Conservation (phyloP, 805 yeast genomes). For the Monosporozyma yasuniensis region DNA sequence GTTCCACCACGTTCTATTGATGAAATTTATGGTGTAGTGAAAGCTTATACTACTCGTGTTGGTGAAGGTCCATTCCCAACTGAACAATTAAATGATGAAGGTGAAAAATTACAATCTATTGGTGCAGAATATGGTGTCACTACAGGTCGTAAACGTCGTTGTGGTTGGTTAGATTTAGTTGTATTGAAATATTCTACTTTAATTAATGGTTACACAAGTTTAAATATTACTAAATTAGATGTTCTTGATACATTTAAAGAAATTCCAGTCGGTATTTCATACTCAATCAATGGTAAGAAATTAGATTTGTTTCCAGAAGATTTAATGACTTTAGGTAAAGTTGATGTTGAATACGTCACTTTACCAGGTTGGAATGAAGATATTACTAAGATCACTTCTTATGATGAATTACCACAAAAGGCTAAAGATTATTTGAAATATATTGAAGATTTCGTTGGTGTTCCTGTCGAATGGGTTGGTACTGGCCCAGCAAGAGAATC, state of each 20-base stretch:
- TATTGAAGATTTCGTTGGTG: slow-evolving; percentile 76
- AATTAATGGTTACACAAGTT: slow-evolving; percentile 90
- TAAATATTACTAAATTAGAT: slow-evolving; percentile 92
- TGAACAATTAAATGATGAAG: slow-evolving; percentile 81
- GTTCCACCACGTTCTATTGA: slow-evolving; percentile 80
- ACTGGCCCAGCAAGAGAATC: slow-evolving; percentile 96
- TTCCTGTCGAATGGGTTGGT: slow-evolving; percentile 94
- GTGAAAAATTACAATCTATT: slow-evolving; percentile 78
- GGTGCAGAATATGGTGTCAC: slow-evolving; percentile 98
- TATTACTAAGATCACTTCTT: slow-evolving; percentile 61
- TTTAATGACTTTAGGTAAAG: slow-evolving; percentile 68
- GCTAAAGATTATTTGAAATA: slow-evolving; percentile 77
- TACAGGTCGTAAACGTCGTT: slow-evolving; percentile 97
- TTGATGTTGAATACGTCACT: slow-evolving; percentile 84
- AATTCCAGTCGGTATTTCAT: slow-evolving; percentile 79
- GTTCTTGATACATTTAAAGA: slow-evolving; percentile 86
- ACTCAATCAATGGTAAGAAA: slow-evolving; percentile 67
- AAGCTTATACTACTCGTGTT: slow-evolving; percentile 97
- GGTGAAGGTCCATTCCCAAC: slow-evolving; percentile 99
- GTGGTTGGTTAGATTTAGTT: slow-evolving; percentile 98
- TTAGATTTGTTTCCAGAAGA: slow-evolving; percentile 89
- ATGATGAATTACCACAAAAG: slow-evolving; percentile 75
- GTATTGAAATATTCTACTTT: slow-evolving; percentile 83
- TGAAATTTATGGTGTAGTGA: slow-evolving; percentile 89
- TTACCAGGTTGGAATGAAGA: slow-evolving; percentile 91